A percentile compares a stretch with the other conserved stretches of the same genome.
These are phyloP conservation scores for Trichoderma koningiopsis DNA, from an alignment of 2,329 filamentous ascomycete species.

Conservation along the genomic window DNA sequence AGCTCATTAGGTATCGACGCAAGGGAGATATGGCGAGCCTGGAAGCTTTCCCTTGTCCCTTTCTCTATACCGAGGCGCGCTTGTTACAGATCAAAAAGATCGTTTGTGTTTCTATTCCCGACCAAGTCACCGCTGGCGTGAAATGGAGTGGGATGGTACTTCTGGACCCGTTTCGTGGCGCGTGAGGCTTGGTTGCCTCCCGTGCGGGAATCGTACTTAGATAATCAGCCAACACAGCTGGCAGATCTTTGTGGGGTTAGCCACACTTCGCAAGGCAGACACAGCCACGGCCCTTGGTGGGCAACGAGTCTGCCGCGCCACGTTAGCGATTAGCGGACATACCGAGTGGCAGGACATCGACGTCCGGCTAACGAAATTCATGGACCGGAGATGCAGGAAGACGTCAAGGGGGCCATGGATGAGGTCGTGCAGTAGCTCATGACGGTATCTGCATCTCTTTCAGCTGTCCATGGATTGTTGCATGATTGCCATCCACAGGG, in stretches of 20 bases:
- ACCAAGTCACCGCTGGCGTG: not conserved
- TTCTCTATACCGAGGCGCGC: constrained; percentile 8
- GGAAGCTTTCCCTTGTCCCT: not conserved
- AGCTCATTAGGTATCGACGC: constrained; percentile 19
- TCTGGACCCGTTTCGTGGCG: constrained; percentile 2
- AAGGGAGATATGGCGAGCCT: not conserved
- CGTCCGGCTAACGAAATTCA: not conserved
- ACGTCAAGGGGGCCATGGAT: constrained; percentile 12
- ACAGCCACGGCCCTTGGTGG: constrained; percentile 9
- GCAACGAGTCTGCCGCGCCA: constrained; percentile 20
- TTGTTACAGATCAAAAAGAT: constrained; percentile 10
- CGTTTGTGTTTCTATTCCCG: not conserved
- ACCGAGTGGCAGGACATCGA: constrained; percentile 20
- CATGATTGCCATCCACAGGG: not conserved
- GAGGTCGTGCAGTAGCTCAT: constrained; percentile 6
- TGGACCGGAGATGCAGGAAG: constrained; percentile 20
- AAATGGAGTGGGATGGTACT: constrained; percentile 6
- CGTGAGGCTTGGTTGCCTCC: constrained; percentile 21
- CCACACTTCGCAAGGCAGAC: constrained; percentile 24
- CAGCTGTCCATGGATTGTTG: constrained; percentile 20
- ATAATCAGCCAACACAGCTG: constrained; percentile 6
- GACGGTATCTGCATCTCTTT: constrained; percentile 16
- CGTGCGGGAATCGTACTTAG: constrained; percentile 16
- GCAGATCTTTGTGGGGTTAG: constrained; percentile 23
- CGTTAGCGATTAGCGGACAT: constrained; percentile 19